Evolutionary conservation across 345 rosid species (phyloP).

Genomic region (Ceriops tagal): DNA sequence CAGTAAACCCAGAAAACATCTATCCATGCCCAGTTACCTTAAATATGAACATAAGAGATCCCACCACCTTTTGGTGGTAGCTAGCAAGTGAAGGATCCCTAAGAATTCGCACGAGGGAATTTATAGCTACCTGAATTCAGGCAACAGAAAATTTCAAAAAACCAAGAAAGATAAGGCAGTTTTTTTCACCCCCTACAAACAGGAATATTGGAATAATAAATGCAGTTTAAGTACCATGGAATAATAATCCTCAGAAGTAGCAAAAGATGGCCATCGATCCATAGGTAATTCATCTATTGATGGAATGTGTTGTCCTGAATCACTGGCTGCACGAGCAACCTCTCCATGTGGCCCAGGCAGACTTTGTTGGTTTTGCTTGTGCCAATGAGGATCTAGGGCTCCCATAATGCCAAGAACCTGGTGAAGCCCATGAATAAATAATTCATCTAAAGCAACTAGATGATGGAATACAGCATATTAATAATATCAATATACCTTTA

Average conservation of each 20-base stretch:
- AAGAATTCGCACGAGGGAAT: constrained; percentile 95
- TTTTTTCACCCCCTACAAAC: neutral
- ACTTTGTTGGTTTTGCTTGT: constrained; percentile 81
- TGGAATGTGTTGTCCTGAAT: constrained; percentile 91
- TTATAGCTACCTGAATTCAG: constrained; percentile 79
- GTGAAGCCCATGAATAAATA: constrained; percentile 20
- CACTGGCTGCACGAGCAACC: constrained; percentile 79
- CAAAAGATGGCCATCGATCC: constrained; percentile 93
- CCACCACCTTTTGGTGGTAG: constrained; percentile 96
- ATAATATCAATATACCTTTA: constrained; percentile 61
- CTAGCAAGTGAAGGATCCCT: constrained; percentile 95
- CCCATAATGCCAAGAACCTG: constrained; percentile 99
- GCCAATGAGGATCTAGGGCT: constrained; percentile 94
- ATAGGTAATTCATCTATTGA: constrained; percentile 77
- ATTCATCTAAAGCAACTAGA: constrained; percentile 23
- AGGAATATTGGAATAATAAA: constrained; percentile 1
- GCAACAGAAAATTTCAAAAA: constrained; percentile 15
- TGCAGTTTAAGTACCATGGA: constrained; percentile 58
- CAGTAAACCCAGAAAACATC: constrained; percentile 4
- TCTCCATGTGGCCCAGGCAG: constrained; percentile 85
- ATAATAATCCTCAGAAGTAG: constrained; percentile 94
- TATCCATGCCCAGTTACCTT: constrained; percentile 48
- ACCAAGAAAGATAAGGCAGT: constrained; percentile 13
- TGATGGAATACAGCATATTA: constrained; percentile 14
- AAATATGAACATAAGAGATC: constrained; percentile 93